Evolutionary conservation across 257 asterid genomes (phyloP).

Genomic region (Buddleja alternifolia): DNA sequence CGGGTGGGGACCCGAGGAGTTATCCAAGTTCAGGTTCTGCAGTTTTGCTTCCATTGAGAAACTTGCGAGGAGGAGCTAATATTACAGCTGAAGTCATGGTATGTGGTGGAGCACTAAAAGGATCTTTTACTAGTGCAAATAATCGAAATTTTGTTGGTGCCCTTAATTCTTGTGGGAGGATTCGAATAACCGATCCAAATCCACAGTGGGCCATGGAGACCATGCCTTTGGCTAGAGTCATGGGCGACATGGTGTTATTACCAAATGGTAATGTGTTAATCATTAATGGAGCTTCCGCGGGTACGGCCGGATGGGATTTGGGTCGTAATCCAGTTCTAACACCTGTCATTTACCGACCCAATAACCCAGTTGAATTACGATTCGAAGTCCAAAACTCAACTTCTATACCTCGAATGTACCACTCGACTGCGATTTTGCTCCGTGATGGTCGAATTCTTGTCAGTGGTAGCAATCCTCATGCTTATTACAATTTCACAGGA

Average conservation of each 20-base stretch:
- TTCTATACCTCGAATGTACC: slow-evolving; percentile 24
- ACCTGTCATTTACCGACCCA: slow-evolving; percentile 29
- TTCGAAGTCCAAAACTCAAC: slow-evolving; percentile 29
- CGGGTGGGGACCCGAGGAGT: slow-evolving; percentile 32
- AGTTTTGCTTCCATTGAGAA: slow-evolving; percentile 39
- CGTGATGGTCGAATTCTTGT: slow-evolving; percentile 35
- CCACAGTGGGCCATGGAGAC: slow-evolving; percentile 35
- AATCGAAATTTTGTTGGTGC: slow-evolving; percentile 23
- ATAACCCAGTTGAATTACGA: not conserved
- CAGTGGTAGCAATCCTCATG: slow-evolving; percentile 34
- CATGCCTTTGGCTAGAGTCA: slow-evolving; percentile 34
- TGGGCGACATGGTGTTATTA: slow-evolving; percentile 34
- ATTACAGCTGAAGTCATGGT: slow-evolving; percentile 34
- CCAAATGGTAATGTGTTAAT: slow-evolving; percentile 38
- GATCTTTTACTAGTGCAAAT: slow-evolving; percentile 24
- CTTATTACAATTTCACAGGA: not conserved
- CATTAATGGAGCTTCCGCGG: slow-evolving; percentile 28
- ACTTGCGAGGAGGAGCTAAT: not conserved
- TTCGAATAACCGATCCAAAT: slow-evolving; percentile 28
- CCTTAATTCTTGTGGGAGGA: slow-evolving; percentile 29
- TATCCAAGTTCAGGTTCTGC: slow-evolving; percentile 41
- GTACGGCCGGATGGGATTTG: slow-evolving; percentile 33
- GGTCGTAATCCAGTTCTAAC: slow-evolving; percentile 25
- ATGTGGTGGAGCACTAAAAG: slow-evolving; percentile 47
- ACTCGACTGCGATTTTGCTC: slow-evolving; percentile 20